Percentiles rank a stretch among this genome's conserved stretches.
Conservation (phyloP, 805 yeast species). For the Yamadazyma kitorensis region DNA sequence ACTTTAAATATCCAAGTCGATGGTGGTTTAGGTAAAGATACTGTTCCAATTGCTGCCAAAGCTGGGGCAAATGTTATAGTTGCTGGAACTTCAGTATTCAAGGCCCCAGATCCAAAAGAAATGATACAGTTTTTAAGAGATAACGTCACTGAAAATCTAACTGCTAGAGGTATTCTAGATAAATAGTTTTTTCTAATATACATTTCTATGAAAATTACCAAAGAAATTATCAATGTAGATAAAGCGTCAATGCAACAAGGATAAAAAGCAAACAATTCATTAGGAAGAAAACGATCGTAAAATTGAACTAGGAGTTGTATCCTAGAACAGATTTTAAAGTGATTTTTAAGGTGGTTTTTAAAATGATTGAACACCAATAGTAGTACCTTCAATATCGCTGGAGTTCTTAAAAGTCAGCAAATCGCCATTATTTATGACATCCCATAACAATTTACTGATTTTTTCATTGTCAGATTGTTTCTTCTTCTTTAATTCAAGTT, state of each 20-base stretch:
- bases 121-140: slow-evolving; percentile 68
- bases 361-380: slow-evolving; percentile 72
- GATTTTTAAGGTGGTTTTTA: too few species aligned
- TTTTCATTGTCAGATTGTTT: slow-evolving; percentile 30
- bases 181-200: neutral
- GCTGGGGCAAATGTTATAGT: slow-evolving; percentile 99
- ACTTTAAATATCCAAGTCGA: slow-evolving; percentile 89
- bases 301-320: too few species aligned
- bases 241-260: too few species aligned
- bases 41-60: slow-evolving; percentile 82
- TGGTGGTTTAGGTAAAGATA: slow-evolving; percentile 89
- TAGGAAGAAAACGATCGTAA: too few species aligned
- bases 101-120: slow-evolving; percentile 73
- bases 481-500: slow-evolving; percentile 20
- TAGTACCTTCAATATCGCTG: slow-evolving; percentile 69
- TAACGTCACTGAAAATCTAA: slow-evolving; percentile 53
- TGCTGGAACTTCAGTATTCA: slow-evolving; percentile 93
- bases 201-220: neutral
- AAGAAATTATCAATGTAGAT: too few species aligned
- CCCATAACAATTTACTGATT: slow-evolving; percentile 68
- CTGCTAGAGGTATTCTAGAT: slow-evolving; percentile 40
- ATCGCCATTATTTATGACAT: slow-evolving; percentile 60
- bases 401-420: slow-evolving; percentile 43
- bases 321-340: too few species aligned
- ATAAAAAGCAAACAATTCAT: too few species aligned